phyloP scores from a whole-genome alignment of 129 eudicot species.

The Kitagawia praeruptora region DNA sequence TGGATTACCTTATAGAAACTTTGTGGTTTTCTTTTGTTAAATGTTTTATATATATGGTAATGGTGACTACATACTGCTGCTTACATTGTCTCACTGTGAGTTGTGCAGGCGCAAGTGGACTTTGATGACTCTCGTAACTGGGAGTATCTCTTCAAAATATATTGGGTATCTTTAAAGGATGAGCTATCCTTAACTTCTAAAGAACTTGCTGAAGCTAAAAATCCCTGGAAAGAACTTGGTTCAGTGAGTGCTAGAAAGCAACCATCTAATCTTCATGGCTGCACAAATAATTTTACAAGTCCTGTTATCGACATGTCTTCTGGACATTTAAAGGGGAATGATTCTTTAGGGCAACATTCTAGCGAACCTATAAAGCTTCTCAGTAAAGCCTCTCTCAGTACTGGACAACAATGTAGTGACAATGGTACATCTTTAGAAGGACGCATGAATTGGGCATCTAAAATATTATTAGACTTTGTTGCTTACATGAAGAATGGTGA shows the following conservation, averaged over 20 bases:
- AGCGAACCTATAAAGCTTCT: conserved; percentile 20
- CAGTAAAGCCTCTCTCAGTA: conserved; percentile 27
- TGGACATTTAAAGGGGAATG: conserved; percentile 34
- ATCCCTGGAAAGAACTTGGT: conserved; percentile 55
- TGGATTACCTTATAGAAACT: neutral
- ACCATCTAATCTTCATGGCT: conserved; percentile 18
- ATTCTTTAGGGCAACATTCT: conserved; percentile 25
- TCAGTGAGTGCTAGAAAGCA: conserved; percentile 19
- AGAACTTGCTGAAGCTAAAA: conserved; percentile 66
- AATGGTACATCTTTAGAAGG: conserved; percentile 14
- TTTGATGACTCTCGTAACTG: conserved; percentile 89
- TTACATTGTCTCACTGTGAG: conserved; percentile 15
- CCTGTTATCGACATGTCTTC: conserved; percentile 23
- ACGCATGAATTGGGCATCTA: conserved; percentile 61
- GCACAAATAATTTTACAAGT: conserved; percentile 23
- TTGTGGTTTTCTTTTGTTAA: neutral
- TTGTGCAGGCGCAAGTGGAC: conserved; percentile 75
- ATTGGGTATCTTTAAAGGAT: conserved; percentile 64
- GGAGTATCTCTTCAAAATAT: conserved; percentile 98
- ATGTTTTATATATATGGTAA: neutral
- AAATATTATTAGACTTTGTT: conserved; percentile 72
- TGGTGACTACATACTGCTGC: neutral
- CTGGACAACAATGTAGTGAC: conserved; percentile 20
- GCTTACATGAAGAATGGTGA: conserved; percentile 83
- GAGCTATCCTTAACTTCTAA: conserved; percentile 53